Base-by-base conservation (phyloP, 2,329 filamentous ascomycete species). In the Scopulariopsis brevicaulis region DNA sequence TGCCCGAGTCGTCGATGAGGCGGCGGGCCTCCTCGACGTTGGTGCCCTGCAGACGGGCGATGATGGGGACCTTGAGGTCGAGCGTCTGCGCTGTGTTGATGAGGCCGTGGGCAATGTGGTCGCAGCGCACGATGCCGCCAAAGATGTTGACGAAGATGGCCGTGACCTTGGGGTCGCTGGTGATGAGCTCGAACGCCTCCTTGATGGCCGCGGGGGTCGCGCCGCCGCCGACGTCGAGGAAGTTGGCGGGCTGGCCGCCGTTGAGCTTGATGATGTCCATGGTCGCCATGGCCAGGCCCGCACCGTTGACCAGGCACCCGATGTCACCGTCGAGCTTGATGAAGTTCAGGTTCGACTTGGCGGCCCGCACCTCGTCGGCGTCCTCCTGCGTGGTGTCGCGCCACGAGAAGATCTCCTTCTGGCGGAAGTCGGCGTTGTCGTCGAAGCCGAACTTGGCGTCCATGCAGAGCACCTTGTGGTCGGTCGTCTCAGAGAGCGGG, bases 201-300 rank as follows among this genome's bases (percentile, higher is more conserved):
- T 91, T 90, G 77, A 99, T 99, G 67, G 94, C 94, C 65, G 92
- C 87, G 37, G 94, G 92, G 61, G 94, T 99, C 65, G 94, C 94
- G 80, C 94, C 94, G 73, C 94, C 94, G 70, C 94, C 94, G 66
- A 99, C 94, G 73, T 99, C 94, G 66, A 99, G 82, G 86, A 99
- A 99, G 85, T 99, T 99, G 67, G 94, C 94, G 62, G 94, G 94
- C 70, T 84, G 80, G 63, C 94, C 94, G 66, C 94, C 94, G 78
- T 97, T 99, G 63, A 99, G 84, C 85, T 99, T 97, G 84, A 99
- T 99, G 75, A 99, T 97, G 76, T 99, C 94, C 94, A 99, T 99
- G 73, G 94, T 99, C 63, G 94, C 94, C 94, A 99, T 99, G 77
- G 94, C 94, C 65, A 99, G 88, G 79, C 94, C 94, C 68, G 94